Base-by-base conservation (phyloP, 1,284 basidiomycete genomes). In the Vanrija sp. region DNA sequence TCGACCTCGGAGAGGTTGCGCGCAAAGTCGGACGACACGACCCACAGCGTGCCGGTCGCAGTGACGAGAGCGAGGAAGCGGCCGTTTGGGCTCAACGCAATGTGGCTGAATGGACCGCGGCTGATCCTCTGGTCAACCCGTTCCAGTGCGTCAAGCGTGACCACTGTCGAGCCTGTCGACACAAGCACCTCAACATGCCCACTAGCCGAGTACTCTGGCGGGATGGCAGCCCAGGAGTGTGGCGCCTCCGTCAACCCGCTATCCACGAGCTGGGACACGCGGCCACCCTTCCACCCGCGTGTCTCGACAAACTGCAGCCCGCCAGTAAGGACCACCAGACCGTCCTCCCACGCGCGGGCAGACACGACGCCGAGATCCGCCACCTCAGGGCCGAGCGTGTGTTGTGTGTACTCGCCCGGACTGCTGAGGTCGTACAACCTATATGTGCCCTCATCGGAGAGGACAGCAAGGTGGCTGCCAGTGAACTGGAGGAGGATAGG, bases 401-500 rank as follows among this genome's bases (percentile, higher is more conserved):
- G 83, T 63, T 95, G 91, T 51, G 83, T 80, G 71, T 95, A 96
- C 64, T 88, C 86, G 43, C 88, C 83, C 71, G 90, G 85, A 46
- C 75, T 65, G 45, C 75, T 73, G 19, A 97, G 80, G 72, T 94
- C 87, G 72, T 98, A 97, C 18, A 97, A 71, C 42, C 95, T 83
- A 71, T 96, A 97, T 9, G 84, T 81, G 16, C 95, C 95, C 66
- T 97, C 92, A 73, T 96, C 92, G 64, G 93, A 91, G 28, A 98
- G 78, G 6, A 95, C 84, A 0, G 88, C 85, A 38, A 98, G 82
- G 49, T 85, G 82, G 66, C 95, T 90, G 1, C 58, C 43, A 0
- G 71, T 72, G 53, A 73, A 69, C 51, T 69, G 65, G 14, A 75
- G 54, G 10, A 71, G 57, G 15, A 74, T 53, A 3, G 68, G 65